A percentile compares a stretch with the other conserved stretches of the same genome.
phyloP scores from a whole-genome alignment of 2,329 filamentous ascomycete genomes.

The Penicillium sp. region DNA sequence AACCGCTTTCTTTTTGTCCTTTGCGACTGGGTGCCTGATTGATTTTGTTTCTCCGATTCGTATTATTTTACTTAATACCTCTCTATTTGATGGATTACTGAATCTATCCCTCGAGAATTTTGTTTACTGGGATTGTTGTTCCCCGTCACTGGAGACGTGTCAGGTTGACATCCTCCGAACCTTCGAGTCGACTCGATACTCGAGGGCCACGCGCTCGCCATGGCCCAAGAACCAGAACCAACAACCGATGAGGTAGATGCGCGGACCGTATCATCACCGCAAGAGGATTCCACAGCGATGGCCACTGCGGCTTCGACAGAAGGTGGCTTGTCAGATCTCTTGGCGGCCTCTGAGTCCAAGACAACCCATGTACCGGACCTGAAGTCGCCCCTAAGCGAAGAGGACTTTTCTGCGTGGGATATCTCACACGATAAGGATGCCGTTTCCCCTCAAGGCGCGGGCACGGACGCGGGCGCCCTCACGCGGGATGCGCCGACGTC shows the following conservation, averaged over 20 bases:
- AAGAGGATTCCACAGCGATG: slow-evolving; percentile 32
- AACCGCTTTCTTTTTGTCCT: slow-evolving; percentile 2
- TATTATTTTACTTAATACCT: slow-evolving; percentile 2
- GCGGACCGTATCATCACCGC: slow-evolving; percentile 55
- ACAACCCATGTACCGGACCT: slow-evolving; percentile 9
- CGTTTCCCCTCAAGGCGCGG: background rate
- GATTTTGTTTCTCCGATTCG: slow-evolving; percentile 10
- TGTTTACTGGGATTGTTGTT: slow-evolving; percentile 22
- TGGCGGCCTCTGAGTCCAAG: slow-evolving; percentile 13
- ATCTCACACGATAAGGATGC: slow-evolving; percentile 9
- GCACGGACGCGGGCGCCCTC: slow-evolving; percentile 2
- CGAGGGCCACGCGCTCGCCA: slow-evolving; percentile 12
- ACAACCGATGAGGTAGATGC: slow-evolving; percentile 27
- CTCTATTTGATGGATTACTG: slow-evolving; percentile 18
- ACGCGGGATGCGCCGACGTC: background rate
- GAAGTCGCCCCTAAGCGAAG: slow-evolving; percentile 15
- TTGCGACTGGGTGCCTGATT: slow-evolving; percentile 3
- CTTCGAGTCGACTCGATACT: slow-evolving; percentile 10
- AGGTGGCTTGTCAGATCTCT: slow-evolving; percentile 11
- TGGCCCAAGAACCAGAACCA: slow-evolving; percentile 22
- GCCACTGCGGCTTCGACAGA: slow-evolving; percentile 10
- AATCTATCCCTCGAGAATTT: slow-evolving; percentile 5
- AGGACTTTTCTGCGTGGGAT: slow-evolving; percentile 21
- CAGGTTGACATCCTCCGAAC: slow-evolving; percentile 19
- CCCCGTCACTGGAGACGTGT: slow-evolving; percentile 29